phyloP scores from a whole-genome alignment of 306 rosid species.

The Glycyrrhiza uralensis region DNA sequence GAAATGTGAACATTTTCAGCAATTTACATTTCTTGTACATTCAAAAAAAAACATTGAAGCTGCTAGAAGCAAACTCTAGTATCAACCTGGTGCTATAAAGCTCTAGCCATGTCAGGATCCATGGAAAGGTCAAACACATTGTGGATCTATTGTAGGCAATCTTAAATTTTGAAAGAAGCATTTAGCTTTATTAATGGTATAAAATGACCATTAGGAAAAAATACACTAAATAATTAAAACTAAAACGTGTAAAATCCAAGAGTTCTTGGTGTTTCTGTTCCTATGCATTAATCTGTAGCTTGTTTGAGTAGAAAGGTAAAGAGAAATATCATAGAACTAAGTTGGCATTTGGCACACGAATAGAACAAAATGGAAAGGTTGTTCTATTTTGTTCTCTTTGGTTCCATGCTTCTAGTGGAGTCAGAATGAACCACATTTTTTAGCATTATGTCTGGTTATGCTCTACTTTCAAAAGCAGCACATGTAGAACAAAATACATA shows the following conservation, averaged over 20 bases:
- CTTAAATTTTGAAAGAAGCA: not conserved
- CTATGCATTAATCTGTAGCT: not conserved
- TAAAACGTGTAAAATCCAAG: not conserved
- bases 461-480: not conserved
- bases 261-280: not conserved
- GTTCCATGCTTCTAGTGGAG: not conserved
- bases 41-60: not conserved
- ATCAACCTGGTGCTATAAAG: not conserved
- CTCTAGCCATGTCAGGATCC: not conserved
- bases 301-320: not conserved
- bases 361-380: not conserved
- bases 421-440: not conserved
- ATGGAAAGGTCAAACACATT: not conserved
- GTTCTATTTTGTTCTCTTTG: not conserved
- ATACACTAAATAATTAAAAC: not conserved
- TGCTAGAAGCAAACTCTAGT: not conserved
- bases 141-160: not conserved
- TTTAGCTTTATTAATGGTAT: not conserved
- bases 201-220: not conserved
- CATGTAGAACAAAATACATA: not conserved
- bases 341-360: not conserved
- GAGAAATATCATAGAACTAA: not conserved
- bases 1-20: not conserved
- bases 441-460: not conserved
- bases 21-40: not conserved